phyloP scores from a whole-genome alignment of 352 stramenopile genomes.

The Phytophthora crassamura region DNA sequence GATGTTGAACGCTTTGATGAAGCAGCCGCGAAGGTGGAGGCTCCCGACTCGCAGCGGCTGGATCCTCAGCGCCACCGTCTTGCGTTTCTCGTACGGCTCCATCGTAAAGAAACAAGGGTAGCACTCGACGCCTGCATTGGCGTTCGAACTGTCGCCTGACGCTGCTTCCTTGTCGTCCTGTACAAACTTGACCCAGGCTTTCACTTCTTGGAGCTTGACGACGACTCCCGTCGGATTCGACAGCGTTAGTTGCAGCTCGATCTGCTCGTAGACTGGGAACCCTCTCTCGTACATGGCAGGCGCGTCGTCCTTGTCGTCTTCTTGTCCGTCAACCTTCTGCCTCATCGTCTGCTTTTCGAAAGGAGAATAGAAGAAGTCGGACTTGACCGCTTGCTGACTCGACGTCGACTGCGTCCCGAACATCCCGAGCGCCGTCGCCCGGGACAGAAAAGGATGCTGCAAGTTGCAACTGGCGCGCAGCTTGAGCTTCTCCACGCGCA shows the following conservation, averaged over 20 bases:
- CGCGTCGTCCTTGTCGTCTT: constrained; percentile 24
- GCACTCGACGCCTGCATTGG: constrained; percentile 47
- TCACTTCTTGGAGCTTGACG: constrained; percentile 69
- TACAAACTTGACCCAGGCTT: constrained; percentile 50
- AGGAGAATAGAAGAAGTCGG: constrained; percentile 68
- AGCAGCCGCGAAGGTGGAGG: constrained; percentile 62
- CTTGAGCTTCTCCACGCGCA: constrained; percentile 62
- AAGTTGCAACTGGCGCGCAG: constrained; percentile 43
- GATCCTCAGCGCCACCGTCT: constrained; percentile 53
- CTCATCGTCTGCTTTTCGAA: constrained; percentile 59
- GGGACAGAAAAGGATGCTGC: constrained; percentile 51
- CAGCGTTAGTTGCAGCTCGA: constrained; percentile 64
- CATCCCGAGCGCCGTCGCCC: constrained; percentile 38
- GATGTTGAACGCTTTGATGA: constrained; percentile 67
- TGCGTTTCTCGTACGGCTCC: constrained; percentile 58
- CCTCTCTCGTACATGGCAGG: constrained; percentile 41
- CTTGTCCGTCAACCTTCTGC: constrained; percentile 11
- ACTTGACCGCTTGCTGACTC: constrained; percentile 31
- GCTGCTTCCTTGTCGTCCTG: constrained; percentile 3
- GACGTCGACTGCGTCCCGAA: constrained; percentile 36
- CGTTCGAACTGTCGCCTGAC: background rate
- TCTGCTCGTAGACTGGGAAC: constrained; percentile 63
- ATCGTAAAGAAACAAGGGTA: constrained; percentile 63
- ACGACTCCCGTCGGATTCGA: constrained; percentile 75
- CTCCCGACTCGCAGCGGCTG: constrained; percentile 51